These are phyloP conservation scores for Microcos paniculata DNA, from an alignment of 345 rosid genomes.

Conservation along the genomic window DNA sequence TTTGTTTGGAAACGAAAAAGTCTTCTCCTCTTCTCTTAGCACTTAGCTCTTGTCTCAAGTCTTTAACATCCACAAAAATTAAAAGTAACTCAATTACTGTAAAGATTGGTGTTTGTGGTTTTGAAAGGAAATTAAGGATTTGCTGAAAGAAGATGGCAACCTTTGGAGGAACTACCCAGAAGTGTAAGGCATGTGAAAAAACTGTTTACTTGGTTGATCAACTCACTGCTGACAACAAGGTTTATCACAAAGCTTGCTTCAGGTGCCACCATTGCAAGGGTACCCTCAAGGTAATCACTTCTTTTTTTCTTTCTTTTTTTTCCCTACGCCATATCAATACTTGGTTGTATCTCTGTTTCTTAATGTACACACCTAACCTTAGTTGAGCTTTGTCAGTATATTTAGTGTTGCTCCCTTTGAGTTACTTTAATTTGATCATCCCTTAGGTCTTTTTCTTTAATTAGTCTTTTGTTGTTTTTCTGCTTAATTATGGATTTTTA, in stretches of 20 bases:
- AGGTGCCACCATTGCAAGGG: slow-evolving; percentile 58
- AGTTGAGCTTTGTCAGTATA: neutral
- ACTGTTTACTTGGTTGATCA: slow-evolving; percentile 52
- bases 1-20: slow-evolving; percentile 2
- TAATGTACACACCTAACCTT: neutral
- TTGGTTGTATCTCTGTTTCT: neutral
- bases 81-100: neutral
- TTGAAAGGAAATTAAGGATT: slow-evolving; percentile 7
- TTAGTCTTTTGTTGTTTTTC: neutral
- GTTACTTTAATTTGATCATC: neutral
- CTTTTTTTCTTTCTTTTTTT: neutral
- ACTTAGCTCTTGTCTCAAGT: neutral
- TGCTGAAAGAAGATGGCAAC: slow-evolving; percentile 34
- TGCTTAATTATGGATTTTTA: neutral
- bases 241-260: slow-evolving; percentile 52
- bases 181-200: slow-evolving; percentile 51
- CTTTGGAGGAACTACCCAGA: slow-evolving; percentile 53
- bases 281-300: slow-evolving; percentile 43
- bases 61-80: neutral
- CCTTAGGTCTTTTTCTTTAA: neutral
- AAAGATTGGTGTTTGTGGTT: neutral
- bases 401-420: neutral
- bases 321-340: neutral
- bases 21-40: neutral
- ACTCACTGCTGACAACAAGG: slow-evolving; percentile 45